Evolutionary conservation across 208 protist genomes (phyloP).

Genomic region (Wallacemonas collosoma): DNA sequence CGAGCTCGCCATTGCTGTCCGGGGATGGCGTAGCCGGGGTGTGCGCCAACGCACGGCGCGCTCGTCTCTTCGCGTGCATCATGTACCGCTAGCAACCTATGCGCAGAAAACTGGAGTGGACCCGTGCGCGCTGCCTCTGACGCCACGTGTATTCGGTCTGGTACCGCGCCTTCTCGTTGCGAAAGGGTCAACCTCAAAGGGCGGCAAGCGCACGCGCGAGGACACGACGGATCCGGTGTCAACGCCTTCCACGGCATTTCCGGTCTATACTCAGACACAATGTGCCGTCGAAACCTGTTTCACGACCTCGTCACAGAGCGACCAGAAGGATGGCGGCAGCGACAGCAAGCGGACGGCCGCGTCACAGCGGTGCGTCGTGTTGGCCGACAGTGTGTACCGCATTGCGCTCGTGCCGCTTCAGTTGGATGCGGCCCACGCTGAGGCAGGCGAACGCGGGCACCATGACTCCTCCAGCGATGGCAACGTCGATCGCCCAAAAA

Average conservation of each 20-base stretch:
- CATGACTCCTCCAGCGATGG: background rate
- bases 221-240: too few relatives aligned
- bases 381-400: constrained; percentile 37
- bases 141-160: constrained; percentile 13
- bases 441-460: too few relatives aligned
- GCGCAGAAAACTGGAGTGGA: background rate
- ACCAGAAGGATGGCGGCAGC: too few relatives aligned
- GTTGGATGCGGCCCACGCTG: background rate
- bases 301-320: background rate
- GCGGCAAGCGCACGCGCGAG: too few relatives aligned
- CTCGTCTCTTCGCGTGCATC: background rate
- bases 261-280: background rate
- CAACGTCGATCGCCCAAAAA: background rate
- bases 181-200: too few relatives aligned
- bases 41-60: background rate
- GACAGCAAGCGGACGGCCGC: too few relatives aligned
- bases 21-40: background rate
- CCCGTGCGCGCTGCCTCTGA: background rate
- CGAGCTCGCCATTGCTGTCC: background rate
- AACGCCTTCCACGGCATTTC: too few relatives aligned
- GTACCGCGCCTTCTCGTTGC: background rate
- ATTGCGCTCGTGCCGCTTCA: constrained; percentile 25
- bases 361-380: constrained; percentile 26
- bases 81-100: constrained; percentile 9
- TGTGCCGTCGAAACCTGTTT: background rate